Conservation (phyloP, 148 eudicot species). For the Dianthus caryophyllus region DNA sequence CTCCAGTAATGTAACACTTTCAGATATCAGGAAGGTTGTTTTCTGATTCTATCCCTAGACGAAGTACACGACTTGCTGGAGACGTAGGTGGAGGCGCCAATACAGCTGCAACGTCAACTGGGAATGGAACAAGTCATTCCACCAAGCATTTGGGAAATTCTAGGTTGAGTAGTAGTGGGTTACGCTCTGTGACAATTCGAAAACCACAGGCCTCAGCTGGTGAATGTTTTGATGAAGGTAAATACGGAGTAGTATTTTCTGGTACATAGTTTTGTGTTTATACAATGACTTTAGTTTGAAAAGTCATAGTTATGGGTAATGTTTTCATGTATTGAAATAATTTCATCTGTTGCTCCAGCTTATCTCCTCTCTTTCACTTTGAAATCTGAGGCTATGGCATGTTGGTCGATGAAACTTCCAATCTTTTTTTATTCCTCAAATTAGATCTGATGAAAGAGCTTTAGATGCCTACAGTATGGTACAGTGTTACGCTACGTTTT, state of each 20-base stretch:
- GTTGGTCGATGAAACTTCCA: neutral
- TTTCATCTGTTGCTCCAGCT: neutral
- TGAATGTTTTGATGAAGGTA: conserved; percentile 82
- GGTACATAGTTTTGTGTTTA: neutral
- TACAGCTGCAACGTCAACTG: conserved; percentile 43
- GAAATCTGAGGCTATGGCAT: neutral
- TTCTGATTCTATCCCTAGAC: conserved; percentile 84
- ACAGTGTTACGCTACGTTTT: too few relatives aligned
- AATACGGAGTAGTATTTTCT: conserved; percentile 20
- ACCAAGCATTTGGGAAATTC: conserved; percentile 61
- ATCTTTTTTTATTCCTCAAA: neutral
- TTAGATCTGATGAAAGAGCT: too few relatives aligned
- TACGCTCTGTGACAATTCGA: conserved; percentile 67
- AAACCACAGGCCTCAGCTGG: conserved; percentile 60
- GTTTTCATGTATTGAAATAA: neutral
- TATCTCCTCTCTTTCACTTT: neutral
- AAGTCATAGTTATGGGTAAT: neutral
- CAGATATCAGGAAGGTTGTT: conserved; percentile 94
- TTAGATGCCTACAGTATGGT: too few relatives aligned
- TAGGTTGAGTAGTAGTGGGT: conserved; percentile 49
- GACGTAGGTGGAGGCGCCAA: conserved; percentile 46
- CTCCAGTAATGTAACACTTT: conserved; percentile 14
- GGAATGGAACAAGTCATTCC: conserved; percentile 76
- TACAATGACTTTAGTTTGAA: neutral
- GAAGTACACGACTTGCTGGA: conserved; percentile 82